Base-by-base conservation (phyloP, 148 eudicot genomes). In the Linanthus parryae region DNA sequence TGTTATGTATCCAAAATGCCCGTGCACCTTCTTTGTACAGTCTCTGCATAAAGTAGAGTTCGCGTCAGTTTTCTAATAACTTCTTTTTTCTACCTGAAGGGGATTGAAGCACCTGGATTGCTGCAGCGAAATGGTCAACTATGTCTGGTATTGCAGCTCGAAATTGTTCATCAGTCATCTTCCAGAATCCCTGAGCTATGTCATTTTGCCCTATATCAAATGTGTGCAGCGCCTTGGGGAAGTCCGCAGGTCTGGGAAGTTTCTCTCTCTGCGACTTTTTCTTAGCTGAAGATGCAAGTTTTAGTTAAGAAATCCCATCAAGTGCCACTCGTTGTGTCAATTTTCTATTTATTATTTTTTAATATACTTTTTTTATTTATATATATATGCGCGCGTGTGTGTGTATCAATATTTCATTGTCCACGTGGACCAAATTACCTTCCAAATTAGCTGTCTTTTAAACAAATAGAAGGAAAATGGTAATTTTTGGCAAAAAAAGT, bases 131-230 rank as follows among this genome's bases (percentile, higher is more conserved):
- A 23, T 73, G 72, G 23, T 57, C 46, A 21, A 78, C 33, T 25
- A 73, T 65, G 55, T 75, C 64, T 24, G 73, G 67, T 5, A 82
- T 57, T 25, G 74, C 44, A 45, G 71, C 66, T 49, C 48, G 70
- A 26, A 69, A 5, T 59, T 74, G 71, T 13, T 66, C 74, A 24
- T 60, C 64, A n/a, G 55, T 68, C 68, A 71, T 45, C 37, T 66
- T 57, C 31, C 73, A 52, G 11, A 71, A 74, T 24, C 63, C 83
- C 11, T 31, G 70, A 30, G 80, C 44, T 12, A 81, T 63, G 51
- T 81, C 88, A 26, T 74, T 72, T 55, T 77, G 83, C 46, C 88
- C 83, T 11, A 81, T 72, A 40, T 81, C 88, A 22, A 81, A 63
- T 12, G 78, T 78, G 69, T 82, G 69, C 12, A 82, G 81, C 54